These are phyloP conservation scores for Globisporangium recalcitrans DNA, from an alignment of 352 stramenopile genomes.

Conservation along the genomic window DNA sequence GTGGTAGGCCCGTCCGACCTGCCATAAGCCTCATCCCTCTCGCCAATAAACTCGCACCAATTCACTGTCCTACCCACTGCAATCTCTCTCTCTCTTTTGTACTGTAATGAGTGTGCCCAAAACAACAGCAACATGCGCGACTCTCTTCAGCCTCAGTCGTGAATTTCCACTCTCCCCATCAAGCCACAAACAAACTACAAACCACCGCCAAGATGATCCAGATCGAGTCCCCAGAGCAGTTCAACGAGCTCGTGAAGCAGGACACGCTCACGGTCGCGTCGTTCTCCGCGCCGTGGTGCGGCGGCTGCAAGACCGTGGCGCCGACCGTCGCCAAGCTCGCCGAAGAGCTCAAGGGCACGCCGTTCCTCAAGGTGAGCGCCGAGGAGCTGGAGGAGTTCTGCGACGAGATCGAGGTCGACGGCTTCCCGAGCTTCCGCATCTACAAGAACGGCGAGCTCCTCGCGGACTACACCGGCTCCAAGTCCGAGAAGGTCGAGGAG, in stretches of 20 bases:
- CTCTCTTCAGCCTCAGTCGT: slow-evolving; percentile 12
- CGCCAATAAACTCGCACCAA: not conserved
- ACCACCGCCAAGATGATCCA: slow-evolving; percentile 21
- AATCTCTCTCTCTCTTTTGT: not conserved
- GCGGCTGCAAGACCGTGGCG: slow-evolving; percentile 57
- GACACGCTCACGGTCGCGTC: slow-evolving; percentile 44
- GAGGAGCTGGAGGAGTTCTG: slow-evolving; percentile 59
- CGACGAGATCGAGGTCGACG: slow-evolving; percentile 69
- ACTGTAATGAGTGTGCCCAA: not conserved
- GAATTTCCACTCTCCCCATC: slow-evolving; percentile 3
- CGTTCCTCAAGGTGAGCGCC: slow-evolving; percentile 54
- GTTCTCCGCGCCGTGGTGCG: slow-evolving; percentile 65
- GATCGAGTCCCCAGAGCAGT: slow-evolving; percentile 37
- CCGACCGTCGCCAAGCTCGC: slow-evolving; percentile 46
- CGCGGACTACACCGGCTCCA: slow-evolving; percentile 64
- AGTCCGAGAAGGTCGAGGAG: slow-evolving; percentile 71
- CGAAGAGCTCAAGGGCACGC: slow-evolving; percentile 43
- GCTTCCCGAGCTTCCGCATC: slow-evolving; percentile 71
- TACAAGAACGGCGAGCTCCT: slow-evolving; percentile 57
- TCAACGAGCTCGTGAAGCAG: slow-evolving; percentile 25
- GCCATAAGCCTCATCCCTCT: not conserved
- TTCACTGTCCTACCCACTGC: not conserved
- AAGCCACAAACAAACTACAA: slow-evolving; percentile 9
- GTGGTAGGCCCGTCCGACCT: not conserved
- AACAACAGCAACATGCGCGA: not conserved